Percentiles rank a stretch among this genome's conserved stretches.
Evolutionary conservation across 768 basidiomycete genomes (phyloP).

Genomic region (Rhodotorula babjevae): DNA sequence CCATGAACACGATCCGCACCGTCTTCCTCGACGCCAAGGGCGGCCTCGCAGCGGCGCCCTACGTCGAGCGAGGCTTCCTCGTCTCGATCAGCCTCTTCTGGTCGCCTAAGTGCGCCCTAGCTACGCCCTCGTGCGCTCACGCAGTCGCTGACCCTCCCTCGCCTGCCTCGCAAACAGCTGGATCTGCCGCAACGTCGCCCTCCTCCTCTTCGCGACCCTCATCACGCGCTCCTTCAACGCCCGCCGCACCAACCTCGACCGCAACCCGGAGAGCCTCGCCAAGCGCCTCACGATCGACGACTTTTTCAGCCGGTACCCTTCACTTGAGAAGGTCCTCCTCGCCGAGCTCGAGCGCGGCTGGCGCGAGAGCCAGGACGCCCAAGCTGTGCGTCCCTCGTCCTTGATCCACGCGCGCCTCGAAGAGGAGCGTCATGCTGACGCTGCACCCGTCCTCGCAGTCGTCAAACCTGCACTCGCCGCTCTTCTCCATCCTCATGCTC

Average conservation of each 20-base stretch:
- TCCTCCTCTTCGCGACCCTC: slow-evolving; percentile 37
- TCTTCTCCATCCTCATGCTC: slow-evolving; percentile 39
- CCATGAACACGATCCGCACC: slow-evolving; percentile 38
- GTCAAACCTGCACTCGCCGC: slow-evolving; percentile 27
- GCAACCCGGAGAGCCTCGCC: slow-evolving; percentile 19
- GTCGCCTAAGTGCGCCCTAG: slow-evolving; percentile 22
- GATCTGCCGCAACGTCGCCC: slow-evolving; percentile 37
- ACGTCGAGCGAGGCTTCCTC: slow-evolving; percentile 33
- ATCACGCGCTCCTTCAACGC: slow-evolving; percentile 29
- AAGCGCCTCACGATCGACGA: slow-evolving; percentile 23
- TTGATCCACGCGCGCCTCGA: not conserved
- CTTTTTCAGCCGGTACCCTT: slow-evolving; percentile 34
- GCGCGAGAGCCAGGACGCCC: slow-evolving; percentile 18
- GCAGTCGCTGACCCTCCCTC: too few relatives aligned
- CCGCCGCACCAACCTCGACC: slow-evolving; percentile 32
- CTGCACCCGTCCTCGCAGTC: slow-evolving; percentile 25
- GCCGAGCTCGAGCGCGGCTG: slow-evolving; percentile 29
- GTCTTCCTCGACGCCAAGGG: slow-evolving; percentile 36
- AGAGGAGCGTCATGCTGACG: too few relatives aligned
- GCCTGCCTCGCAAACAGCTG: slow-evolving; percentile 7
- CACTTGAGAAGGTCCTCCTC: slow-evolving; percentile 10
- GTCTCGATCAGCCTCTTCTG: slow-evolving; percentile 36
- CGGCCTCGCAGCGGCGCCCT: slow-evolving; percentile 14
- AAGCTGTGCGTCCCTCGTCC: slow-evolving; percentile 6
- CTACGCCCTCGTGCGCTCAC: fast-evolving